A percentile compares a stretch with the other conserved stretches of the same genome.
phyloP scores from a whole-genome alignment of 2,329 filamentous ascomycete genomes.

The Karstenula rhodostoma region DNA sequence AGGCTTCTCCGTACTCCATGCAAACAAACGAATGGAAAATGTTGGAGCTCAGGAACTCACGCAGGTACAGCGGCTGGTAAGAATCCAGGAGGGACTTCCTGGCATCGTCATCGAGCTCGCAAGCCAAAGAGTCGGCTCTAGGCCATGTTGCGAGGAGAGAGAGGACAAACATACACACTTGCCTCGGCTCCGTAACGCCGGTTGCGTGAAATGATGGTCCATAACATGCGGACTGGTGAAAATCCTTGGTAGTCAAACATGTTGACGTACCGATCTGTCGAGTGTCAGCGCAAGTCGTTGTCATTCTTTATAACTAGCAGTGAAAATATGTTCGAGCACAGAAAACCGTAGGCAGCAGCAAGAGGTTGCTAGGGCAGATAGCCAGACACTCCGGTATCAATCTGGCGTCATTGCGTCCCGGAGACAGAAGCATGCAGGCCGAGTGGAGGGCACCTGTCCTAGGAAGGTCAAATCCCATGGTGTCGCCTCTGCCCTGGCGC shows the following conservation, averaged over 20 bases:
- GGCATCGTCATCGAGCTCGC: neutral
- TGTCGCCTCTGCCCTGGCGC: too few relatives aligned
- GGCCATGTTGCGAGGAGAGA: neutral
- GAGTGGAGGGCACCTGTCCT: too few relatives aligned
- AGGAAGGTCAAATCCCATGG: too few relatives aligned
- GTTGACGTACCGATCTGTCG: neutral
- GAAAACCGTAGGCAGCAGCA: neutral
- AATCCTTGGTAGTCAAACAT: neutral
- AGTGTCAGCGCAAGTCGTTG: neutral
- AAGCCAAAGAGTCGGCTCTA: neutral
- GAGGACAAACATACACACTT: neutral
- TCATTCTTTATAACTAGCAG: neutral
- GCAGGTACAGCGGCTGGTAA: neutral
- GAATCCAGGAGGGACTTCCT: neutral
- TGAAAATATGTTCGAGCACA: constrained; percentile 8
- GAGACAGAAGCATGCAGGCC: too few relatives aligned
- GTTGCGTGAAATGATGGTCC: neutral
- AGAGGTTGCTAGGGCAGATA: neutral
- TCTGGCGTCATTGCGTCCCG: neutral
- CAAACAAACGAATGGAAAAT: neutral
- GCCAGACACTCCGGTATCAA: neutral
- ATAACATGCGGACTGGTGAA: neutral
- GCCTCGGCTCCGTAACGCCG: too few relatives aligned
- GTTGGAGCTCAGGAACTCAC: neutral
- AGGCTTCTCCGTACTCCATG: neutral